Base-by-base conservation (phyloP, 1,284 basidiomycete species). In the Chalciporus sp. region DNA sequence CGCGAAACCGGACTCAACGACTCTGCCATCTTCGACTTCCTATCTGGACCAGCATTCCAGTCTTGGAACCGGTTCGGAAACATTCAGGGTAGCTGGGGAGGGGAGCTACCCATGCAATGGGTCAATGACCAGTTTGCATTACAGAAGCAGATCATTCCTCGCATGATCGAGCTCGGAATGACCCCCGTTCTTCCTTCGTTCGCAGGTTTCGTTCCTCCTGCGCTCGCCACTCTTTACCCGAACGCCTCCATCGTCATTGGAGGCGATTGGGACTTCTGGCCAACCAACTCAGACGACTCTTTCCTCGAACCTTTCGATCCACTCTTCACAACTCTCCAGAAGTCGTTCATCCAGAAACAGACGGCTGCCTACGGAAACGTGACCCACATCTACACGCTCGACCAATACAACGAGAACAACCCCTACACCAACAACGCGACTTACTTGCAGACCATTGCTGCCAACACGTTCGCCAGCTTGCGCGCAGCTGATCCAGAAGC, bases 91-190 rank as follows among this genome's bases (percentile, higher is more conserved):
- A 71, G 70, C 53, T 78, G 75, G 74, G 71, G 68, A 17, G 71
- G 71, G 1, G 57, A 56, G 12, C 62, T 75, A 10, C 73, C 74
- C 0, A 64, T 61, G 49, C 62, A 70, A 46, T 77, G 76, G 75
- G 58, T 78, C 42, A 56, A 70, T 26, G 71, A 76, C 45, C 77
- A 78, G 58, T 74, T 69, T 43, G 51, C 59, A 1, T 67, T 78
- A 10, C 72, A 75, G 57, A 71, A 72, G 59, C 66, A 68, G 50
- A 68, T 77, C 49, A 47, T 77, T 26, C 49, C 57, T n/a, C 74
- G 76, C 27, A 77, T 78, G 73, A 47, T 67, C 46, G 76, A 75
- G 53, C 71, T 78, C 16, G 75, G 76, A 7, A 78, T 78, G 75
- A 76, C 69, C 8, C 77, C 76, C 16, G 69, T 75, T 12, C 65